These are phyloP conservation scores for Melanomma pulvis-pyrius DNA, from an alignment of 495 filamentous ascomycete species.

Conservation along the genomic window DNA sequence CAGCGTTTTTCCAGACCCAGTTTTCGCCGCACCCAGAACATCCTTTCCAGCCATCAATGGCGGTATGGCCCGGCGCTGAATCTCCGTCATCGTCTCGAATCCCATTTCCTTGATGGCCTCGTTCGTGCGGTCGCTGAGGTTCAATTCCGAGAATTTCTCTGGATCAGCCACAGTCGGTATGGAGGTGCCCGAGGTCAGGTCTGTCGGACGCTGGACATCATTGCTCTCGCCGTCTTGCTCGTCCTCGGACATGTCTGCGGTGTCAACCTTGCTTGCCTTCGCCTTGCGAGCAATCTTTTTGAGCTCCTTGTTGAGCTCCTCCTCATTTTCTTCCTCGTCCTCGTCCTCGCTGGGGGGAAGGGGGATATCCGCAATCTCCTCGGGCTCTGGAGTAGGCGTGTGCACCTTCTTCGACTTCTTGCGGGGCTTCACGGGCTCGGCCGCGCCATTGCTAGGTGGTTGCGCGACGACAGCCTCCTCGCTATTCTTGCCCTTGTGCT, in stretches of 20 bases:
- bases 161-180: slow-evolving; percentile 61
- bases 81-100: slow-evolving; percentile 94
- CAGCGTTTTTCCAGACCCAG: slow-evolving; percentile 92
- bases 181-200: slow-evolving; percentile 55
- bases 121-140: slow-evolving; percentile 82
- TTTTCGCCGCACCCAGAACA: slow-evolving; percentile 95
- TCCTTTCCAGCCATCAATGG: slow-evolving; percentile 87
- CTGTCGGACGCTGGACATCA: slow-evolving; percentile 37
- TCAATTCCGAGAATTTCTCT: slow-evolving; percentile 75
- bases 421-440: slow-evolving; percentile 30
- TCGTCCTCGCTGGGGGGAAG: background rate
- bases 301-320: slow-evolving; percentile 41
- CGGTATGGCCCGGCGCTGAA: slow-evolving; percentile 85
- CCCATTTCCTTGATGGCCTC: slow-evolving; percentile 88
- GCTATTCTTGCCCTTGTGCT: slow-evolving; percentile 36
- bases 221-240: slow-evolving; percentile 19
- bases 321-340: slow-evolving; percentile 37
- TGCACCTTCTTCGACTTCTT: slow-evolving; percentile 44
- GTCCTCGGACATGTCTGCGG: slow-evolving; percentile 10
- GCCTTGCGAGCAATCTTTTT: slow-evolving; percentile 36
- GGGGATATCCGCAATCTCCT: slow-evolving; percentile 1
- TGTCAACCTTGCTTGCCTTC: slow-evolving; percentile 8
- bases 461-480: slow-evolving; percentile 4
- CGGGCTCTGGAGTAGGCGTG: slow-evolving; percentile 22
- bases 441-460: slow-evolving; percentile 13